Percentiles rank a stretch among this genome's conserved stretches.
Evolutionary conservation across 495 filamentous ascomycete species (phyloP).

Genomic region (Hypoxylon rickii): DNA sequence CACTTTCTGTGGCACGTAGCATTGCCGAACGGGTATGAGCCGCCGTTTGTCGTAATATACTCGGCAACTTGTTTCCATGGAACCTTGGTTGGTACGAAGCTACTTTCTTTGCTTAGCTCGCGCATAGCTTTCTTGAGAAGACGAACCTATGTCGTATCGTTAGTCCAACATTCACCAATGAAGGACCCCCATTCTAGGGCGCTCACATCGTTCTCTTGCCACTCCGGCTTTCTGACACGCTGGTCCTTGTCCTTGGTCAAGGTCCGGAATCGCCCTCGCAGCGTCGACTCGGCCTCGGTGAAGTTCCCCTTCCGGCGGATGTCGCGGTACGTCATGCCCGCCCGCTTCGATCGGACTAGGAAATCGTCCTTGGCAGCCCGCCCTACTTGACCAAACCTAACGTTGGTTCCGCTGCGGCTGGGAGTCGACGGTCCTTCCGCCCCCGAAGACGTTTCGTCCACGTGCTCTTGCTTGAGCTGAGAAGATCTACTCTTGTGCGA

Average conservation of each 20-base stretch:
- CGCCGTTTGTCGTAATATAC: constrained; percentile 71
- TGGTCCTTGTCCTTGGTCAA: constrained; percentile 77
- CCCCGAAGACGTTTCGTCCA: not conserved
- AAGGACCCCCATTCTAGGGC: not conserved
- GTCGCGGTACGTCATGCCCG: constrained; percentile 78
- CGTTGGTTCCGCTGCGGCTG: too few species aligned
- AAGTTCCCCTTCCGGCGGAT: constrained; percentile 71
- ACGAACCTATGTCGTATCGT: constrained; percentile 43
- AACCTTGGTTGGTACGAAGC: constrained; percentile 52
- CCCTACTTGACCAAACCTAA: not conserved
- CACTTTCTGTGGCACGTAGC: constrained; percentile 90
- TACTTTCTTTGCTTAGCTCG: constrained; percentile 37
- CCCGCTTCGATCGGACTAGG: constrained; percentile 64
- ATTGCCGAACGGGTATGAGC: constrained; percentile 83
- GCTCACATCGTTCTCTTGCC: constrained; percentile 78
- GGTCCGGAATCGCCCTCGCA: constrained; percentile 78
- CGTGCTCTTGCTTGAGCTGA: constrained; percentile 2
- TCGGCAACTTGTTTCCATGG: constrained; percentile 84
- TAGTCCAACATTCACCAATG: constrained; percentile 6
- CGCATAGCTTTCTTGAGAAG: constrained; percentile 56
- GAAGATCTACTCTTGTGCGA: not conserved
- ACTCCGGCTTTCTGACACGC: constrained; percentile 77
- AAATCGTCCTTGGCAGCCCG: constrained; percentile 60
- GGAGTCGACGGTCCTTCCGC: not conserved
- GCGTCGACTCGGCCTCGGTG: constrained; percentile 81